These are phyloP conservation scores for Oryza coarctata DNA, from an alignment of 176 grass and related monocot genomes.

Conservation along the genomic window DNA sequence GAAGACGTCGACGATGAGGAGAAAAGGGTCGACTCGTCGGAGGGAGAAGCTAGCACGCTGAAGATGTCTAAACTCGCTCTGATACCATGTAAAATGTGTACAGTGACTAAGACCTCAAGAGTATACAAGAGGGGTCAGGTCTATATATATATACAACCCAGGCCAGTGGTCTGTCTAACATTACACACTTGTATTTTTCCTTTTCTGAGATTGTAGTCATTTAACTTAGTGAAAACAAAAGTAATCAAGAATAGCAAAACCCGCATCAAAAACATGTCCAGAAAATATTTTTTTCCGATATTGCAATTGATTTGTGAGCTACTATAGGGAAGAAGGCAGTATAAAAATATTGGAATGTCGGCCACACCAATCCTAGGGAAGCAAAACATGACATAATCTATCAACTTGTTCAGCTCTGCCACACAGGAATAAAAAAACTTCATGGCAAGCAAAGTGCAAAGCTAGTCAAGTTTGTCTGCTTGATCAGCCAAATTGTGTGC, in stretches of 20 bases:
- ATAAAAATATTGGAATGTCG: slow-evolving; percentile 4
- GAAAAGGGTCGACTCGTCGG: too few relatives aligned
- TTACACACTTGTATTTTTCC: not conserved
- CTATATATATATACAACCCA: too few relatives aligned
- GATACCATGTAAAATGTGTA: too few relatives aligned
- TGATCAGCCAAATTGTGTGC: not conserved
- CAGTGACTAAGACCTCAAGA: too few relatives aligned
- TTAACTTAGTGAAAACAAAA: not conserved
- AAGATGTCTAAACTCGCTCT: too few relatives aligned
- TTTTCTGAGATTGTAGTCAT: not conserved
- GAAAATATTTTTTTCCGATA: not conserved
- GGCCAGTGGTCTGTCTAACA: too few relatives aligned
- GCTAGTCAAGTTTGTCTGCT: not conserved
- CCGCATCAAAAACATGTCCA: not conserved
- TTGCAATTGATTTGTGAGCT: not conserved
- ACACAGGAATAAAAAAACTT: not conserved
- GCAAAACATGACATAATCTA: not conserved
- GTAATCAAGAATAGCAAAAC: not conserved
- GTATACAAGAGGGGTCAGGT: too few relatives aligned
- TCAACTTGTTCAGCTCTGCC: not conserved
- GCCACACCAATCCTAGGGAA: not conserved
- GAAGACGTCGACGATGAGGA: too few relatives aligned
- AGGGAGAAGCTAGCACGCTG: too few relatives aligned
- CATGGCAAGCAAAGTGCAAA: not conserved
- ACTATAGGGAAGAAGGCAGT: not conserved